Evolutionary conservation across 768 basidiomycete genomes (phyloP), one percentile per base, ranked within the genome.

Genomic region (Russula olivacea): DNA sequence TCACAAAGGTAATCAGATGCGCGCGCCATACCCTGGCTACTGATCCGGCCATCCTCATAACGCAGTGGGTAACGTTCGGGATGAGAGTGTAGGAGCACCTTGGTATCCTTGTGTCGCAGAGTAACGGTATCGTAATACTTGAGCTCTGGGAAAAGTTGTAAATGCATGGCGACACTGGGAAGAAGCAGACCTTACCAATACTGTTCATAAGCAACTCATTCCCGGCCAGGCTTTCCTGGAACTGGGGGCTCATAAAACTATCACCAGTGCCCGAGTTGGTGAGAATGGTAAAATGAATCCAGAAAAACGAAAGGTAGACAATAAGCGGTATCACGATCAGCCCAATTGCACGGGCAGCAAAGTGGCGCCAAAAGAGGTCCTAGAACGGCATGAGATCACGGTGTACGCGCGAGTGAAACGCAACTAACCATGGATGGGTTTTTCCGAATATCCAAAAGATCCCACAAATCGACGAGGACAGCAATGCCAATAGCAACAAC

Each of bases 291-390:
- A 99, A 96, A 74, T 99, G 97, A 28, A 97, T 76, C 76, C 89
- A 99, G 81, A 99, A 99, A 81, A 96, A 93, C 17, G 88, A 87
- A 3, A 98, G 83, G 74, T 99, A 99, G 55, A 98, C 80, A 60
- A 91, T 75, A 68, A 94, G 83, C 4, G 97, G 97, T n/a, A 96
- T 77, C 15, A 88, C 68, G 64, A 99, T 98, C 50, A 99, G 78
- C 15, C 91, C 93, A 59, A 89, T 64, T 11, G 85, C 88, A 45
- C 97, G 84, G 21, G 96, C 94, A 51, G 76, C 73, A 75, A 98
- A 98, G 73, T 98, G 97, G 62, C 82, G 85, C 77, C 83, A 84
- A 74, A 99, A 93, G 74, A 91, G 85, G 64, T 93, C 54, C 63
- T 69, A 7, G 41, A 57, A 56, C 38, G 28, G 28, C 12, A 47